Conservation (phyloP, 352 stramenopile species). For the Phytophthora tentaculata region DNA sequence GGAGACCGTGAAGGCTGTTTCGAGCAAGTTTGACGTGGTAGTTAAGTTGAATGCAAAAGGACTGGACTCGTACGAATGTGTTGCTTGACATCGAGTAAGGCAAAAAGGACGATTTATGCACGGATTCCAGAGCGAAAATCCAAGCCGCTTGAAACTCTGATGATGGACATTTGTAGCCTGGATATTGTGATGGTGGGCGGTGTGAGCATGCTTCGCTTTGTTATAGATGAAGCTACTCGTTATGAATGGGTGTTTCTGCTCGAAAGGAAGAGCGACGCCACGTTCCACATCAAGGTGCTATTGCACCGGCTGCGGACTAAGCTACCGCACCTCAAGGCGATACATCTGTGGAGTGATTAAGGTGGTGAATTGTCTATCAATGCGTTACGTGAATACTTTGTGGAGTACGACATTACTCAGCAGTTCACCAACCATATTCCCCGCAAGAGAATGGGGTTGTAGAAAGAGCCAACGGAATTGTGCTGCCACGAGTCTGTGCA, state of each 20-base stretch:
- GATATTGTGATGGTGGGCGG: background rate
- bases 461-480: background rate
- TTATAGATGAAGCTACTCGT: background rate
- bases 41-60: background rate
- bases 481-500: background rate
- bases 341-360: background rate
- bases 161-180: background rate
- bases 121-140: background rate
- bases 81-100: background rate
- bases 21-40: background rate
- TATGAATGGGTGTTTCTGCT: background rate
- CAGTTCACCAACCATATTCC: background rate
- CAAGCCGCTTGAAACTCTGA: background rate
- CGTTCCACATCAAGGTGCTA: background rate
- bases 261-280: background rate
- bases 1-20: background rate
- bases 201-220: background rate
- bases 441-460: background rate
- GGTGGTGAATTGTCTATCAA: background rate
- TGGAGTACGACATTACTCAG: background rate
- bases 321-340: background rate
- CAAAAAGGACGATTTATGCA: background rate
- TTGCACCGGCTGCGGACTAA: background rate
- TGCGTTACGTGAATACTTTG: background rate
- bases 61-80: background rate